Conservation (phyloP, 163 green algal genomes). For the Trebouxia gelatinosa region DNA sequence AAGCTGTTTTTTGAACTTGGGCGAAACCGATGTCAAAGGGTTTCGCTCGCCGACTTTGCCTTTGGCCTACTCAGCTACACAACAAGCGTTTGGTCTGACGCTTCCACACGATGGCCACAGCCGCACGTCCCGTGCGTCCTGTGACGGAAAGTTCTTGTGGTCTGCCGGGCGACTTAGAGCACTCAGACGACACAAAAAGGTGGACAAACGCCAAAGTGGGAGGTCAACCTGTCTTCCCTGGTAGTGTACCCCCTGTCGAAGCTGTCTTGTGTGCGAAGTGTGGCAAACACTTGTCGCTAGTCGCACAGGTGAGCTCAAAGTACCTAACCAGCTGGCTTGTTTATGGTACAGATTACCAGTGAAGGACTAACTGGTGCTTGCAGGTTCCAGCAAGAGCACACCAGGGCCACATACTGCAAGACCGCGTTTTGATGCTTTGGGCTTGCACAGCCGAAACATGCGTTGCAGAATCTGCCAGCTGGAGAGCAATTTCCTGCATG, state of each 20-base stretch:
- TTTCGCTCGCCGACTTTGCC: neutral
- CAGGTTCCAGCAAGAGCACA: neutral
- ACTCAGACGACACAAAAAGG: neutral
- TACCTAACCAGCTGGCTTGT: too few relatives aligned
- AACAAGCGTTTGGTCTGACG: neutral
- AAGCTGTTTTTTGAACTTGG: too few relatives aligned
- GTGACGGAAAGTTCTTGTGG: too few relatives aligned
- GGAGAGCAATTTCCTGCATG: slow-evolving; percentile 9
- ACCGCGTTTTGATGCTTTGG: slow-evolving; percentile 9
- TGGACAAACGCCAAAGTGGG: neutral
- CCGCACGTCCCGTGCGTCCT: too few relatives aligned
- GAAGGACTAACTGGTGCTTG: neutral
- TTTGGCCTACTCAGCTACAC: neutral
- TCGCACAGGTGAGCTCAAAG: neutral
- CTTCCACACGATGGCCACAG: neutral
- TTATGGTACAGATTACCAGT: neutral
- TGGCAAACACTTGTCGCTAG: neutral
- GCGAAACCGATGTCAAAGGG: too few relatives aligned
- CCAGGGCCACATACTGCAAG: neutral
- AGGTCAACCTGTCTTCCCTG: slow-evolving; percentile 4
- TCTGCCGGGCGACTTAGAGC: slow-evolving; percentile 7
- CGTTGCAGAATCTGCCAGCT: neutral
- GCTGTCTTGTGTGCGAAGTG: too few relatives aligned
- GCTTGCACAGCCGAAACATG: neutral
- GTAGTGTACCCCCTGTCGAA: neutral